Percentiles rank a stretch among this genome's conserved stretches.
phyloP scores from a whole-genome alignment of 345 rosid genomes.

The Syzygium oleosum region DNA sequence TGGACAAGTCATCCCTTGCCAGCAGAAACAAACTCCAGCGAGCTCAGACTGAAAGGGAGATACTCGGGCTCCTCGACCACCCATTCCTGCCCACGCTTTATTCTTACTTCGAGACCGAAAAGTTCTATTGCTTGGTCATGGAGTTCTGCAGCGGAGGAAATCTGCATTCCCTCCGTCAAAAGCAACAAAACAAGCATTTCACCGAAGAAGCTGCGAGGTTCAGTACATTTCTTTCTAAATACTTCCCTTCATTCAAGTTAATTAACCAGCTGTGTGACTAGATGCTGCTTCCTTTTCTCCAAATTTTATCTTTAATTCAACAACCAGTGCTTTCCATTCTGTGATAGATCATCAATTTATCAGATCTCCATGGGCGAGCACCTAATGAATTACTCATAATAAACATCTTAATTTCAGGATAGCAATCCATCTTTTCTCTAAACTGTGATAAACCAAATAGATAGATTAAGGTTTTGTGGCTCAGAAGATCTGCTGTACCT shows the following conservation, averaged over 20 bases:
- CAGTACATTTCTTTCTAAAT: not conserved
- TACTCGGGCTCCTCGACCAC: conserved; percentile 58
- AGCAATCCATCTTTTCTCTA: not conserved
- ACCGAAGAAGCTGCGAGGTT: conserved; percentile 68
- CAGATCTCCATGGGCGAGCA: not conserved
- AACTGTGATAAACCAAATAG: not conserved
- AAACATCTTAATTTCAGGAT: not conserved
- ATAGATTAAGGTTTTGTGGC: not conserved
- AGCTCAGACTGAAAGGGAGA: conserved; percentile 65
- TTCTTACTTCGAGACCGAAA: conserved; percentile 61
- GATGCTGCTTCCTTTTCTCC: not conserved
- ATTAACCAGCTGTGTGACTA: not conserved
- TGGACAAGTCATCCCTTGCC: conserved; percentile 76
- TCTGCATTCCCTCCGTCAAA: conserved; percentile 72
- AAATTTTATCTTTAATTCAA: not conserved
- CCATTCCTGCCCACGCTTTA: conserved; percentile 63
- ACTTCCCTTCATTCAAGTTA: not conserved
- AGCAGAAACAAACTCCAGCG: conserved; percentile 77
- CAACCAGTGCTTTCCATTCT: not conserved
- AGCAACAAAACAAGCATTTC: conserved; percentile 57
- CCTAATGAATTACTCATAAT: not conserved
- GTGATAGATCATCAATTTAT: not conserved
- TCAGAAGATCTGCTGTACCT: not conserved
- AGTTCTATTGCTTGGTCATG: conserved; percentile 63
- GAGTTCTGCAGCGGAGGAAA: conserved; percentile 77